Evolutionary conservation across 192 early-diverging fungal genomes (phyloP).

Genomic region (Coemansia sp.): DNA sequence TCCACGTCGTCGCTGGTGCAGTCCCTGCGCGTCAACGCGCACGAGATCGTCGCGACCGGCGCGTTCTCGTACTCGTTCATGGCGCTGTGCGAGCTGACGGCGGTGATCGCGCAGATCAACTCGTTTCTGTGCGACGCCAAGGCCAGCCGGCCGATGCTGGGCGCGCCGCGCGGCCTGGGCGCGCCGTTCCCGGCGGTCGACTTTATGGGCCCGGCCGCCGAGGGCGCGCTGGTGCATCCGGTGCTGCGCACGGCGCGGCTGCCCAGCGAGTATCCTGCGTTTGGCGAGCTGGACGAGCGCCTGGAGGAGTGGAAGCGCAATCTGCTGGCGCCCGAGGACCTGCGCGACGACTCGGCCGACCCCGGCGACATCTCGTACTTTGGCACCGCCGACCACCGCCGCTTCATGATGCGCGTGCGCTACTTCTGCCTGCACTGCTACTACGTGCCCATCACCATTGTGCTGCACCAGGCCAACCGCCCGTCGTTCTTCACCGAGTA

Average conservation of each 20-base stretch:
- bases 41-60: conserved; percentile 44
- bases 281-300: conserved; percentile 35
- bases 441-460: conserved; percentile 46
- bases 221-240: conserved; percentile 25
- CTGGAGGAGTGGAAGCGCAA: conserved; percentile 42
- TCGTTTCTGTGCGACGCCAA: conserved; percentile 44
- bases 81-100: conserved; percentile 49
- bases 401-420: conserved; percentile 53
- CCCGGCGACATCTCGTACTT: conserved; percentile 46
- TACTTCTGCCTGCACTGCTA: conserved; percentile 53
- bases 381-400: conserved; percentile 47
- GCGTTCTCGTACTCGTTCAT: conserved; percentile 53
- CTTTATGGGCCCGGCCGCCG: conserved; percentile 15
- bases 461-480: conserved; percentile 48
- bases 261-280: conserved; percentile 38
- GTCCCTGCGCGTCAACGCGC: conserved; percentile 24
- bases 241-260: conserved; percentile 30
- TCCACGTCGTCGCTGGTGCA: conserved; percentile 20
- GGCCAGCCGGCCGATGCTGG: conserved; percentile 21
- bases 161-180: background rate
- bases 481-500: conserved; percentile 52
- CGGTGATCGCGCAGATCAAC: conserved; percentile 42
- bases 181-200: conserved; percentile 43
- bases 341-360: conserved; percentile 43
- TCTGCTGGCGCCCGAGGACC: conserved; percentile 40